phyloP scores from a whole-genome alignment of 2,329 filamentous ascomycete species.

The Neofusicoccum parvum region DNA sequence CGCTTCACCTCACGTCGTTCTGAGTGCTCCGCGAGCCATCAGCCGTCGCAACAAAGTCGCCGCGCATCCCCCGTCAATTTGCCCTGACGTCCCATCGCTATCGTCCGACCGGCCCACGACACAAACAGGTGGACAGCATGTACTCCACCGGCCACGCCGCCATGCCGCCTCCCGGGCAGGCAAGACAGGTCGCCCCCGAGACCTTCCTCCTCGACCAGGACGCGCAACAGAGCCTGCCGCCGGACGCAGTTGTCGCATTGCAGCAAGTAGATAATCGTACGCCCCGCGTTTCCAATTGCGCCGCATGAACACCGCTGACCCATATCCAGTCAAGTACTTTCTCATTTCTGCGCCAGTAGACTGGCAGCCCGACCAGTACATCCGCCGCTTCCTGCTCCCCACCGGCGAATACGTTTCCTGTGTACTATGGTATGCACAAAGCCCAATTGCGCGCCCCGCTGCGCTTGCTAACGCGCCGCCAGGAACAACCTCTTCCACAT shows the following conservation, averaged over 20 bases:
- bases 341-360: conserved; percentile 98
- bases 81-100: conserved; percentile 9
- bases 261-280: conserved; percentile 97
- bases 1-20: conserved; percentile 10
- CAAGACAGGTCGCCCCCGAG: conserved; percentile 74
- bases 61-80: conserved; percentile 21
- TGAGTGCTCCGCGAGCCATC: conserved; percentile 19
- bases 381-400: conserved; percentile 89
- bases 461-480: conserved; percentile 20
- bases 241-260: conserved; percentile 93
- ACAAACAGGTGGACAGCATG: conserved; percentile 39
- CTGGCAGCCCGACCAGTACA: conserved; percentile 96
- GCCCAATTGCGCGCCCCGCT: conserved; percentile 22
- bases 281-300: conserved; percentile 42
- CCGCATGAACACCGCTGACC: conserved; percentile 35
- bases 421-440: conserved; percentile 75
- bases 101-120: conserved; percentile 1
- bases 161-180: conserved; percentile 85
- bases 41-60: conserved; percentile 16
- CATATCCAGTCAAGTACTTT: conserved; percentile 87
- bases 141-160: conserved; percentile 59
- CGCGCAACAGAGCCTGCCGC: conserved; percentile 92
- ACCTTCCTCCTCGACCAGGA: conserved; percentile 98
- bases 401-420: conserved; percentile 99
- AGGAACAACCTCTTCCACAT: conserved; percentile 99